Base-by-base conservation (phyloP, 2,329 filamentous ascomycete species). In the Cucurbitaria berberidis region DNA sequence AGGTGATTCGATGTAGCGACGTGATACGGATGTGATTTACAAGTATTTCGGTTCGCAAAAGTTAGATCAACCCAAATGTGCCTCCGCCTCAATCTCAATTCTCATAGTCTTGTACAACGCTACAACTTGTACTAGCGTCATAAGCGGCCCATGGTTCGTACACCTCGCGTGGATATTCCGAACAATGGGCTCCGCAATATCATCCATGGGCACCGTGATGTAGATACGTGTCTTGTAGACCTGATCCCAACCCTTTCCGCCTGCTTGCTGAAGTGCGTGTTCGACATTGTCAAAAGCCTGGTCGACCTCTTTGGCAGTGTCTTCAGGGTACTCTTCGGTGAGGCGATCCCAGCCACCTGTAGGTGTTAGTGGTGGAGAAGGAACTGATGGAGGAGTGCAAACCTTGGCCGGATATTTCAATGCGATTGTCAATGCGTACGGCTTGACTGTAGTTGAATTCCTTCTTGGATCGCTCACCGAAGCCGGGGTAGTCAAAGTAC, bases 251-350 rank as follows among this genome's bases (percentile, higher is more conserved):
- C 81, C 82, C 46, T 80, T 78, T 0, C 81, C 81, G 1, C 84
- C 84, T 0, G 82, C 82, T 10, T 79, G 61, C 36, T 76, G 76
- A 6, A 86, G 67, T 34, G 72, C 75, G n/a, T 74, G 64, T 1
- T 86, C 80, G 10, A 86, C 79, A 51, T 86, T 86, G 11, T 63
- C 69, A 57, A 86, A 86, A 0, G 82, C 80, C 39, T 66, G 66
- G 11, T 63, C 62, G n/a, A 72, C 50, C 52, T 72, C 64, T 1
- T 49, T 50, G 1, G 46, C 39, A 21, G 69, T 29, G 8, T 55
- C 44, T 3, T 55, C 41, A 8, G 66, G 65, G n/a, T 62, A 59
- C 9, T 55, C 52, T 41, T 68, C 65, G 6, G 62, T 68, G 5
- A 51, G 22, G 3, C 59, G 62, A 35, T 69, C 60, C 64, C 62